phyloP scores from a whole-genome alignment of 176 grass and related monocot species.

The Saccharum spontaneum region DNA sequence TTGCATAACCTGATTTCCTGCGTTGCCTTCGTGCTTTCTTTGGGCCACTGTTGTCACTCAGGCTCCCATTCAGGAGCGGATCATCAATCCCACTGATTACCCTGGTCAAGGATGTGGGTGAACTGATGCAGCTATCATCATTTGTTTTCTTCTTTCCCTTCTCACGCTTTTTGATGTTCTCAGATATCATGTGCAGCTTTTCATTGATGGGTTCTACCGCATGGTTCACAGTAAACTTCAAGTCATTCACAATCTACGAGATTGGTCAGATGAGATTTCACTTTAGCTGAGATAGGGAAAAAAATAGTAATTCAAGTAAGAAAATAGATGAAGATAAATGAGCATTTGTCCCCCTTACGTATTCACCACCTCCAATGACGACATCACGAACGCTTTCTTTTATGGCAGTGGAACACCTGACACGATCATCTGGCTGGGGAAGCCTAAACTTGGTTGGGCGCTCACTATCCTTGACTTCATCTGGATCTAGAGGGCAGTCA shows the following conservation, averaged over 20 bases:
- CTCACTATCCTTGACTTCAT: constrained; percentile 87
- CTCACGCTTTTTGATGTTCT: constrained; percentile 84
- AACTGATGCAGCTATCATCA: constrained; percentile 73
- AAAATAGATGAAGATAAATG: not conserved
- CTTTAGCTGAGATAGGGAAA: not conserved
- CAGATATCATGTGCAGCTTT: constrained; percentile 80
- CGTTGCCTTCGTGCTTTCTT: constrained; percentile 52
- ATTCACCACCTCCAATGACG: constrained; percentile 89
- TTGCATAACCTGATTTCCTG: constrained; percentile 50
- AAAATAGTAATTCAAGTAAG: not conserved
- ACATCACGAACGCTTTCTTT: constrained; percentile 86
- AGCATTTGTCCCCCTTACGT: constrained; percentile 45
- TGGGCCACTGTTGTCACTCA: constrained; percentile 64
- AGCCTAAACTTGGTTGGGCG: constrained; percentile 67
- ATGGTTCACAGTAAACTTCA: constrained; percentile 93
- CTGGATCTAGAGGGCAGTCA: constrained; percentile 77
- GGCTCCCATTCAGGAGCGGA: constrained; percentile 72
- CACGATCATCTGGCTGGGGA: constrained; percentile 46
- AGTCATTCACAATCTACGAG: constrained; percentile 83
- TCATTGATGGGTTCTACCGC: constrained; percentile 83
- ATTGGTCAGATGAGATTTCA: constrained; percentile 1
- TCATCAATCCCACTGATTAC: constrained; percentile 84
- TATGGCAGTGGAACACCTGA: constrained; percentile 60
- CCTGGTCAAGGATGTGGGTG: constrained; percentile 45
- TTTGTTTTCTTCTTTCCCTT: constrained; percentile 61